Conservation (phyloP, 306 rosid species). For the Senna tora region DNA sequence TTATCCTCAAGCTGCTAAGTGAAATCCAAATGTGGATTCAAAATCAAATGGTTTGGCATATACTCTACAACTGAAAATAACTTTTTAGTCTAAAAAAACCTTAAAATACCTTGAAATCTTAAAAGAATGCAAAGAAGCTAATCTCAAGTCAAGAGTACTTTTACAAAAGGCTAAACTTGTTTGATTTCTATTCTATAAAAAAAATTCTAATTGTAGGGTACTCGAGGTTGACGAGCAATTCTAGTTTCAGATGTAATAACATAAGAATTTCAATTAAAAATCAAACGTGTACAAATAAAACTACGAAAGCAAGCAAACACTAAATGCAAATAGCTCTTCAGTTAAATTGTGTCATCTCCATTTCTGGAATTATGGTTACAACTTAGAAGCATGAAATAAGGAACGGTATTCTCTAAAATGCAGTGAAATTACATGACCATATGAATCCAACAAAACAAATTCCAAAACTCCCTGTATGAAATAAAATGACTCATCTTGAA, state of each 20-base stretch:
- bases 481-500: background rate
- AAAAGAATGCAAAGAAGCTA: background rate
- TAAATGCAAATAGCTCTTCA: background rate
- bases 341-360: background rate
- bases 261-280: background rate
- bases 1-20: constrained; percentile 14
- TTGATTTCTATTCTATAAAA: background rate
- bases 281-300: background rate
- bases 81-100: background rate
- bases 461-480: background rate
- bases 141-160: background rate
- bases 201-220: background rate
- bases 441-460: constrained; percentile 19
- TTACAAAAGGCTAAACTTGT: background rate
- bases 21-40: background rate
- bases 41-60: constrained; percentile 3
- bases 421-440: background rate
- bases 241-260: background rate
- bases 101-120: background rate
- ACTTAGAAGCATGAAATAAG: background rate
- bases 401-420: background rate
- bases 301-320: background rate
- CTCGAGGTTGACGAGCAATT: background rate
- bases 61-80: constrained; percentile 11
- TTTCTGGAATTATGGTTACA: background rate